Evolutionary conservation across 1,284 basidiomycete genomes (phyloP).

Genomic region (Ustilago loliicola): DNA sequence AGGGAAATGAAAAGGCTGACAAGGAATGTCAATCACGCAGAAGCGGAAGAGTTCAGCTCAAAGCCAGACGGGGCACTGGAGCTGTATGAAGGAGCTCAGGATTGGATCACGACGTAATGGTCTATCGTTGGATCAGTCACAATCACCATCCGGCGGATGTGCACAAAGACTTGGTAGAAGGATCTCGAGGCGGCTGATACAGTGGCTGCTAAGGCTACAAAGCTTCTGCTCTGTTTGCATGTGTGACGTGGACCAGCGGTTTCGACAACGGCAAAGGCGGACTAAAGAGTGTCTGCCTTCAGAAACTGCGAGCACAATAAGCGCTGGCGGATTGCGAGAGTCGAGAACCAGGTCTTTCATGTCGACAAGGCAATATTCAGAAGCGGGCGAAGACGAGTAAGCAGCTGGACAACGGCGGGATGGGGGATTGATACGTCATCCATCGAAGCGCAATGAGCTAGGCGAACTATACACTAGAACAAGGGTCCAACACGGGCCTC

Average conservation of each 20-base stretch:
- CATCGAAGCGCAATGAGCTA: not conserved
- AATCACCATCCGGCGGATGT: slow-evolving; percentile 19
- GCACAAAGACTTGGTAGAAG: not conserved
- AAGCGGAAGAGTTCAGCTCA: not conserved
- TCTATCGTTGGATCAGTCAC: slow-evolving; percentile 6
- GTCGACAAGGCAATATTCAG: not conserved
- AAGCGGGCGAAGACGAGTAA: not conserved
- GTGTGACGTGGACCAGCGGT: slow-evolving; percentile 6
- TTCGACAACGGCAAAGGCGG: slow-evolving; percentile 3
- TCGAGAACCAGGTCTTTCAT: not conserved
- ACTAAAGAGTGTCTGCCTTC: not conserved
- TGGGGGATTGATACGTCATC: slow-evolving; percentile 28
- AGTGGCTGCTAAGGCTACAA: not conserved
- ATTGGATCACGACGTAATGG: slow-evolving; percentile 46
- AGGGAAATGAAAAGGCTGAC: not conserved
- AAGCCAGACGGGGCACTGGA: not conserved
- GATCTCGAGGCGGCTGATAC: not conserved
- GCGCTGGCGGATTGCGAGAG: not conserved
- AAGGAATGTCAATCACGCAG: not conserved
- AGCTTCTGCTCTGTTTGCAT: not conserved
- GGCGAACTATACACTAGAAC: slow-evolving; percentile 14
- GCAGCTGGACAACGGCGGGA: not conserved
- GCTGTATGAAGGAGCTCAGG: not conserved
- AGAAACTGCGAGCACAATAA: not conserved
- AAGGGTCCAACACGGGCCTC: slow-evolving; percentile 32